Percentiles rank a stretch among this genome's conserved stretches.
Conservation (phyloP, 169 alveolate genomes). For the Amoebophrya sp. region DNA sequence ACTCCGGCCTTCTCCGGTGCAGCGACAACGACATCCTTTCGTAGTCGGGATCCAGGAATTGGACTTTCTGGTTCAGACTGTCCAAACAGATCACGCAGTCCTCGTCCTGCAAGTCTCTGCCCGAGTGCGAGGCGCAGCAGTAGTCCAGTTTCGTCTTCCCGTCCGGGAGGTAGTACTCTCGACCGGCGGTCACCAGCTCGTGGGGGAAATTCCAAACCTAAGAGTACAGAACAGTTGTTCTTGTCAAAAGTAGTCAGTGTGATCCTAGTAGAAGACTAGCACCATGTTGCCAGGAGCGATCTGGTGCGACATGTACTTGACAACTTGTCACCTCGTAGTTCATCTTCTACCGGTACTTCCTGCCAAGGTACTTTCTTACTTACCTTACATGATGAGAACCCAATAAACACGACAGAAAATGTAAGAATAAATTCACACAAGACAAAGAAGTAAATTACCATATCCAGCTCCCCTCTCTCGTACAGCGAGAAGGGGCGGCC, state of each 20-base stretch:
- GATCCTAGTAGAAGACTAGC: no score
- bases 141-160: no score
- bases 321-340: no score
- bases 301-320: no score
- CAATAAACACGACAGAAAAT: not conserved
- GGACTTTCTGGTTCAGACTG: not conserved
- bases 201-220: not conserved
- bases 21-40: not conserved
- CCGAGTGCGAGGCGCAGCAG: not conserved
- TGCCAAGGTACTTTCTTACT: no score
- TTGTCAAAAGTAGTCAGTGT: no score
- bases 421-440: not conserved
- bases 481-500: not conserved
- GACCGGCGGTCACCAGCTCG: not conserved
- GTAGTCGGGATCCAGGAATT: not conserved
- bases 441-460: not conserved
- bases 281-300: no score
- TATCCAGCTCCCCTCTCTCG: not conserved
- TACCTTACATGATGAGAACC: not conserved
- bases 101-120: not conserved
- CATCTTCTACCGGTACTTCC: no score
- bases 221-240: no score
- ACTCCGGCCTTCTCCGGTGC: not conserved
- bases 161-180: not conserved
- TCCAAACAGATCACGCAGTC: not conserved